Percentiles rank a stretch among this genome's conserved stretches.
phyloP scores from a whole-genome alignment of 768 basidiomycete species.

The Rubroboletus pulcherrimus region DNA sequence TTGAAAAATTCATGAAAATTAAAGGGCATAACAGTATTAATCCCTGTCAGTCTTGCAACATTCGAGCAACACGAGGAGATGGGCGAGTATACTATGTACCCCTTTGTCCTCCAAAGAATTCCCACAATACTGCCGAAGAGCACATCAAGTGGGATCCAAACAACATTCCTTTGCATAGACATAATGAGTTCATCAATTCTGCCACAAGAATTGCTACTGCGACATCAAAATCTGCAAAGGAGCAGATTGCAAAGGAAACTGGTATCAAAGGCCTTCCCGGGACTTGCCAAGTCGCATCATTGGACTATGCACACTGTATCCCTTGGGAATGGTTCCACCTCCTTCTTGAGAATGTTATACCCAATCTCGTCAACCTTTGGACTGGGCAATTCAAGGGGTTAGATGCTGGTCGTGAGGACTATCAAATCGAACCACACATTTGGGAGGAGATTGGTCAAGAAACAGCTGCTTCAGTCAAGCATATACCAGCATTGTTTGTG shows the following conservation, averaged over 20 bases:
- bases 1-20: no score
- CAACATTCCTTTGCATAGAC: no score
- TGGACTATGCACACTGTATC: neutral
- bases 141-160: no score
- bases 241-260: neutral
- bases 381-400: neutral
- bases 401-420: neutral
- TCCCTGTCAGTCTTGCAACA: no score
- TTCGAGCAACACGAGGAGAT: no score
- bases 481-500: constrained; percentile 31
- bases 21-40: no score
- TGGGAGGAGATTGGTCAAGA: constrained; percentile 21
- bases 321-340: neutral
- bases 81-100: no score
- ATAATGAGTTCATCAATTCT: no score
- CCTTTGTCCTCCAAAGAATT: no score
- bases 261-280: neutral
- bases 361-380: neutral
- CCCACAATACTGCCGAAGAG: no score
- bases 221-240: constrained; percentile 31
- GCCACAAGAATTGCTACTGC: no score
- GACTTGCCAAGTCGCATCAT: fast-evolving
- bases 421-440: neutral
- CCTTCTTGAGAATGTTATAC: neutral
- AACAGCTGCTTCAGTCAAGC: constrained; percentile 16